These are phyloP conservation scores for Centella asiatica DNA, from an alignment of 129 eudicot genomes.

Conservation along the genomic window DNA sequence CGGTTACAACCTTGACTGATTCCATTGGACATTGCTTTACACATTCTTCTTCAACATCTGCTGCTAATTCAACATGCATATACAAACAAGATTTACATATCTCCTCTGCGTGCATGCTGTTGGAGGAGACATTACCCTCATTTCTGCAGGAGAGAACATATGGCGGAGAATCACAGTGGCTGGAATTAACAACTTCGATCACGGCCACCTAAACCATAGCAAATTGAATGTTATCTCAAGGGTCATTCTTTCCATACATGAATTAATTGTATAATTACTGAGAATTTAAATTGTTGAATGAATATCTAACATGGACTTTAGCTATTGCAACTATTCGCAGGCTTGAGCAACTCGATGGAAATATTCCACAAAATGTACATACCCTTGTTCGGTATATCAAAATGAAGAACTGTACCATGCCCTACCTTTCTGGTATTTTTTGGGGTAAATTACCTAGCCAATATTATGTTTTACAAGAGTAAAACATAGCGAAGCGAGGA, in stretches of 20 bases:
- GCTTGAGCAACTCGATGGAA: too few relatives aligned
- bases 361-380: too few relatives aligned
- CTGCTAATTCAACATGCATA: slow-evolving; percentile 58
- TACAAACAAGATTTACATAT: background rate
- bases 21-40: slow-evolving; percentile 82
- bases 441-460: too few relatives aligned
- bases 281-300: too few relatives aligned
- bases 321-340: too few relatives aligned
- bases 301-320: too few relatives aligned
- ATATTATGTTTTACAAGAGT: too few relatives aligned
- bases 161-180: slow-evolving; percentile 75
- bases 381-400: too few relatives aligned
- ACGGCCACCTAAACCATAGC: slow-evolving; percentile 65
- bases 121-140: slow-evolving; percentile 56
- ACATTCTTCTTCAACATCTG: slow-evolving; percentile 84
- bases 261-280: background rate
- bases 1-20: slow-evolving; percentile 52
- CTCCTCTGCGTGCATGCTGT: too few relatives aligned
- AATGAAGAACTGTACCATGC: too few relatives aligned
- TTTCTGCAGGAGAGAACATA: slow-evolving; percentile 83
- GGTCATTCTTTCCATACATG: background rate
- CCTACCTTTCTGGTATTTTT: too few relatives aligned
- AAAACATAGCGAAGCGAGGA: too few relatives aligned
- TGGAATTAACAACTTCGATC: slow-evolving; percentile 78
- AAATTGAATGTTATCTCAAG: background rate